phyloP scores from a whole-genome alignment of 2,329 filamentous ascomycete genomes.

The Stachybotrys elegans region DNA sequence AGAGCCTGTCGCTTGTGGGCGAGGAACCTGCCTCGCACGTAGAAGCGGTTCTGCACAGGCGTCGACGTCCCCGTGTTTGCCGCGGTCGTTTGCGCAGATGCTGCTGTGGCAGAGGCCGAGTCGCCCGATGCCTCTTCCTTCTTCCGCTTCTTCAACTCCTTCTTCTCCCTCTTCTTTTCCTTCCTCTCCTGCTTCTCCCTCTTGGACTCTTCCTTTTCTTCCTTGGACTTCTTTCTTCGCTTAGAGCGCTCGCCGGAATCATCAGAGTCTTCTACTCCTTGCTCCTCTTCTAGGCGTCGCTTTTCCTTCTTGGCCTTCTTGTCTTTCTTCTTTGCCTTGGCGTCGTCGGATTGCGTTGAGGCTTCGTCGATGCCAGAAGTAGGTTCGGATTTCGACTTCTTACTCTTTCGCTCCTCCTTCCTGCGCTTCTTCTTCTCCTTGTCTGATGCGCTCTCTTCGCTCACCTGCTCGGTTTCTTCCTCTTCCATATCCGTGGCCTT shows the following conservation, averaged over 20 bases:
- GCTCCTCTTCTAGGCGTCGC: constrained; percentile 9
- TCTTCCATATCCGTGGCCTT: constrained; percentile 24
- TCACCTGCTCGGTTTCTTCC: constrained; percentile 12
- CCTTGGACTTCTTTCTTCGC: constrained; percentile 16
- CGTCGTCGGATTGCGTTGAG: constrained; percentile 19
- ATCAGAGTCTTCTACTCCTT: constrained; percentile 9
- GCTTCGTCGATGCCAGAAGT: constrained; percentile 19
- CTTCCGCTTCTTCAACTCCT: constrained; percentile 46
- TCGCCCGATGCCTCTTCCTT: constrained; percentile 28
- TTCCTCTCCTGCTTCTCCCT: constrained; percentile 4
- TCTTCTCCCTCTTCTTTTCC: constrained; percentile 31
- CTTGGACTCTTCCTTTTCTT: constrained; percentile 7
- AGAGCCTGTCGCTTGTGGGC: constrained; percentile 82
- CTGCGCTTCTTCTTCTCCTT: constrained; percentile 14
- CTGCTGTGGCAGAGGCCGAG: constrained; percentile 18
- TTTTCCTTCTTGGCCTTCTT: constrained; percentile 30
- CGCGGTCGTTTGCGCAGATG: constrained; percentile 32
- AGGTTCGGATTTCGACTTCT: constrained; percentile 27
- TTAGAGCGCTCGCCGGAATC: constrained; percentile 17
- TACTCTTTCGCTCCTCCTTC: constrained; percentile 23
- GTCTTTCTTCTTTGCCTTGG: constrained; percentile 25
- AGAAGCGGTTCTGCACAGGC: constrained; percentile 56
- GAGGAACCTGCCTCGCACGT: constrained; percentile 76
- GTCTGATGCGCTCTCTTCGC: constrained; percentile 12
- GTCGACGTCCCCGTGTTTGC: constrained; percentile 41